These are phyloP conservation scores for Ephemerocybe angulata DNA, from an alignment of 768 basidiomycete species.

Conservation along the genomic window DNA sequence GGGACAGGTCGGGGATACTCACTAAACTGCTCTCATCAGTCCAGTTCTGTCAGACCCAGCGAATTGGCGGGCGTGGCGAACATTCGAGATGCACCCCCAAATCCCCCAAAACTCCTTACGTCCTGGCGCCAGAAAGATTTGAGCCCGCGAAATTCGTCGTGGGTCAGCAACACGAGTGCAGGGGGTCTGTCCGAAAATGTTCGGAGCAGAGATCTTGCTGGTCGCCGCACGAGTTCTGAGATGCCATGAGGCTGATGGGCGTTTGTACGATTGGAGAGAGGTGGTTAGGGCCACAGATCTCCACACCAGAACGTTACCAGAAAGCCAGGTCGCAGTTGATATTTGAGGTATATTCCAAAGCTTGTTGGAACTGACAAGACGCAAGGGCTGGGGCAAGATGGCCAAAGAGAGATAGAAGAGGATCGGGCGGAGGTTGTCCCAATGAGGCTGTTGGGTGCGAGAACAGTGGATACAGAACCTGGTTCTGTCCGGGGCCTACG, in stretches of 20 bases:
- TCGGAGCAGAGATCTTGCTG: not conserved
- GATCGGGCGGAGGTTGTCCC: not conserved
- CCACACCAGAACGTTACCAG: not conserved
- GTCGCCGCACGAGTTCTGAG: not conserved
- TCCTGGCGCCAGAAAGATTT: not conserved
- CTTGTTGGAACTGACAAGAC: not conserved
- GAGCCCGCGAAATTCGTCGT: slow-evolving; percentile 1
- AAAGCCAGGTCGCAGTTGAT: not conserved
- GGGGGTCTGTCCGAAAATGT: not conserved
- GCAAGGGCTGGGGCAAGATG: not conserved
- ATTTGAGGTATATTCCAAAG: slow-evolving; percentile 3
- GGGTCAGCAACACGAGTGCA: not conserved
- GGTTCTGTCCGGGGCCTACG: not conserved
- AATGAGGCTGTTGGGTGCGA: not conserved
- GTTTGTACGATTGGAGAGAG: not conserved
- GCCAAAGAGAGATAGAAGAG: not conserved
- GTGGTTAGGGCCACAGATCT: not conserved
- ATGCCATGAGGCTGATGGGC: not conserved
- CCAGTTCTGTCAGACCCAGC: not conserved
- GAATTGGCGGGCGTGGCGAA: not conserved
- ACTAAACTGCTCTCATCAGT: not conserved
- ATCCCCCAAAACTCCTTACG: not conserved
- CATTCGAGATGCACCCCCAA: not conserved
- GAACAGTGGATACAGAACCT: slow-evolving; percentile 2
- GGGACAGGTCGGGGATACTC: not conserved